phyloP scores from a whole-genome alignment of 352 stramenopile species.

The Pythium guiyangense region DNA sequence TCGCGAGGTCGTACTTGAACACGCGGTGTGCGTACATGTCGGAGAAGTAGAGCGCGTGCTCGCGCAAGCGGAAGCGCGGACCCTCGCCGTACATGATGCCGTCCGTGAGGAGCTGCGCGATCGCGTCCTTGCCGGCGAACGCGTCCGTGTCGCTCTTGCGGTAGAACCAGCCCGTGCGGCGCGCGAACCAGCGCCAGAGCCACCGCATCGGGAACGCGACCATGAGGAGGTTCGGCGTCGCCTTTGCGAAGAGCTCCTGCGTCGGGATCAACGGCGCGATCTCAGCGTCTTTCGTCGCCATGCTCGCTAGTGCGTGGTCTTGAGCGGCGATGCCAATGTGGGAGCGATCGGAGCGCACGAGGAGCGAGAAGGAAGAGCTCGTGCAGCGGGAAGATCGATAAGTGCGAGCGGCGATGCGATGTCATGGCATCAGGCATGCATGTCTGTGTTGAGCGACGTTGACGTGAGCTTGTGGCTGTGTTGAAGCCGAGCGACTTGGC shows the following conservation, averaged over 20 bases:
- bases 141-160: constrained; percentile 12
- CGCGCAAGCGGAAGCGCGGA: constrained; percentile 45
- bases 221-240: constrained; percentile 14
- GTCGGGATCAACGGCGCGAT: neutral
- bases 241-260: constrained; percentile 16
- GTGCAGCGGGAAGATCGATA: too few relatives aligned
- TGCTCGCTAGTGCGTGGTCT: neutral
- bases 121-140: constrained; percentile 19
- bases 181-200: constrained; percentile 28
- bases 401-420: too few relatives aligned
- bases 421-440: too few relatives aligned
- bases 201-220: constrained; percentile 19
- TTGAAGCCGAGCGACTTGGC: too few relatives aligned
- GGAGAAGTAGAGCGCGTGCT: constrained; percentile 56
- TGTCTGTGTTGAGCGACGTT: too few relatives aligned
- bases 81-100: constrained; percentile 55
- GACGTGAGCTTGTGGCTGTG: too few relatives aligned
- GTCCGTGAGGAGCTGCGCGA: constrained; percentile 25
- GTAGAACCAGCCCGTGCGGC: constrained; percentile 15
- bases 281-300: neutral
- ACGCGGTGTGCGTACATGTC: constrained; percentile 66
- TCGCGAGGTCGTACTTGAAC: constrained; percentile 47
- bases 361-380: too few relatives aligned
- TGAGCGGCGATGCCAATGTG: too few relatives aligned
- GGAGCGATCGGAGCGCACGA: too few relatives aligned